Conservation (phyloP, 2,329 filamentous ascomycete genomes). For the Elsinoe ampelina region DNA sequence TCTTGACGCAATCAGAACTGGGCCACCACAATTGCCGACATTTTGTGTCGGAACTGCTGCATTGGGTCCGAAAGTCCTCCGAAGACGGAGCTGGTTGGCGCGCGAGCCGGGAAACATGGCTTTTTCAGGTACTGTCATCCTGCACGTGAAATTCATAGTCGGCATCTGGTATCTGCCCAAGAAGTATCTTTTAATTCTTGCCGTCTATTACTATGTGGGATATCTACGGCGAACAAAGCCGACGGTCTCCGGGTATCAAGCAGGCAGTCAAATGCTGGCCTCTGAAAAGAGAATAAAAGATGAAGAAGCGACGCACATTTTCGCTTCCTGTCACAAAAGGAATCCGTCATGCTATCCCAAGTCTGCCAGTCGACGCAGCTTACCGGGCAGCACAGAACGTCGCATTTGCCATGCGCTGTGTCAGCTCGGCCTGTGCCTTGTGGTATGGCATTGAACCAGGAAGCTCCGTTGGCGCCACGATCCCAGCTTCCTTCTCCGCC, state of each 20-base stretch:
- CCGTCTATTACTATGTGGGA: conserved; percentile 3
- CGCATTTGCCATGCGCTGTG: conserved; percentile 7
- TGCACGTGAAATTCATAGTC: neutral
- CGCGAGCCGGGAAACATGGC: conserved; percentile 2
- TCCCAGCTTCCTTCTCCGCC: conserved; percentile 11
- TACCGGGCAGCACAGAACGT: conserved; percentile 1
- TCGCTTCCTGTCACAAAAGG: neutral
- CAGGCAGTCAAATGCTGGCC: neutral
- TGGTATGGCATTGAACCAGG: conserved; percentile 6
- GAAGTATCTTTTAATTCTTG: neutral
- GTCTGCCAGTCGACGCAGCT: neutral
- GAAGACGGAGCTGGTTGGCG: neutral
- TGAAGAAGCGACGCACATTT: conserved; percentile 1
- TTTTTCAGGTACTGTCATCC: conserved; percentile 5
- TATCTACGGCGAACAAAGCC: neutral
- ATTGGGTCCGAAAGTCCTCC: conserved; percentile 2
- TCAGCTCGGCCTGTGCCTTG: neutral
- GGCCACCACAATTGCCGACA: neutral
- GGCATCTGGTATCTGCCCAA: neutral
- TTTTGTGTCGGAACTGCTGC: neutral
- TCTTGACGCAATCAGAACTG: neutral
- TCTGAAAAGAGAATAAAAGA: neutral
- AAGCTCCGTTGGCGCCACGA: conserved; percentile 1
- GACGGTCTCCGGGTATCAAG: neutral
- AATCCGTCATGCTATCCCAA: neutral